These are phyloP conservation scores for Quercus rubra DNA, from an alignment of 306 rosid genomes.

Conservation along the genomic window DNA sequence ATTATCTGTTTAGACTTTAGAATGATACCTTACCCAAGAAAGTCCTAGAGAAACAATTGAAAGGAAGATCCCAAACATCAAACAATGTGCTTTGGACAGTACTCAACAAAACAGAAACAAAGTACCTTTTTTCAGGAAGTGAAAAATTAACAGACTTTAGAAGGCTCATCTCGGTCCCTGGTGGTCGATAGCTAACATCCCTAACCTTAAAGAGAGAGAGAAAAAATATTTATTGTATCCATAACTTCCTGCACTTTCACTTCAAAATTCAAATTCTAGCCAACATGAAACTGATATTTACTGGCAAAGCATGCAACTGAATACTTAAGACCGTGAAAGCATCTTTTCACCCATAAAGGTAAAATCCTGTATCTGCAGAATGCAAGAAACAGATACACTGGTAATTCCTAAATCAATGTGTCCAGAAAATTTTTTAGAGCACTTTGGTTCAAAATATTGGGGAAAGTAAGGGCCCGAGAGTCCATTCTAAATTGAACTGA, in stretches of 20 bases:
- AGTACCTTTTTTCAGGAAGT: conserved; percentile 75
- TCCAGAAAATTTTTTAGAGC: not conserved
- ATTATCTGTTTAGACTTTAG: not conserved
- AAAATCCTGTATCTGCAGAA: not conserved
- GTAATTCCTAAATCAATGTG: not conserved
- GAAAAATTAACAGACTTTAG: conserved; percentile 68
- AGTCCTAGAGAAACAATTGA: not conserved
- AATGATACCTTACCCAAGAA: not conserved
- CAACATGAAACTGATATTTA: not conserved
- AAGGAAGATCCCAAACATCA: conserved; percentile 7
- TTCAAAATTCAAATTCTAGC: not conserved
- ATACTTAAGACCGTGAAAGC: not conserved
- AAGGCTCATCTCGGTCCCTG: conserved; percentile 77
- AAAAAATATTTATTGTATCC: not conserved
- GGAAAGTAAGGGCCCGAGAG: not conserved
- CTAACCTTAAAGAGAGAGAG: conserved; percentile 40
- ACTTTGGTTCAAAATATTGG: not conserved
- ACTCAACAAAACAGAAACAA: not conserved
- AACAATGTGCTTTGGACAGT: not conserved
- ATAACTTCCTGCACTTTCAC: not conserved
- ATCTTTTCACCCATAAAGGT: not conserved
- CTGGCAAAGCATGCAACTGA: not conserved
- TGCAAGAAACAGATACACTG: not conserved
- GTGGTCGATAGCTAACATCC: conserved; percentile 80
- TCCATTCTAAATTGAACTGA: not conserved